Conservation (phyloP, 495 filamentous ascomycete genomes). For the Neurospora hispaniola region DNA sequence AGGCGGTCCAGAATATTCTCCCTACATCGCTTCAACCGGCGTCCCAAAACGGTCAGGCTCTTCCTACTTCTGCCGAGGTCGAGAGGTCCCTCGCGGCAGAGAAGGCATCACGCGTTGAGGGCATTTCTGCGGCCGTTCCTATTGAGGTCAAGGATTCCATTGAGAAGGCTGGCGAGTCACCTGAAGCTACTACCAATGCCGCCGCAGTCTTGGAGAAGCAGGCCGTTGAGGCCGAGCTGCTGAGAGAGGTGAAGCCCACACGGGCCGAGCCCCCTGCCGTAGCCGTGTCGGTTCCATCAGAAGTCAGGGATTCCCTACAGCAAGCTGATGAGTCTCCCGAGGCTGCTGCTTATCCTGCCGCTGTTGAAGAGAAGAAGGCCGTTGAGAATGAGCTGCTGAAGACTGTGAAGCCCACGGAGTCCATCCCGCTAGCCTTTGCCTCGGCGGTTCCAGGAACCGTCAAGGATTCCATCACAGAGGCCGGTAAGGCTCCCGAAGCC, state of each 20-base stretch:
- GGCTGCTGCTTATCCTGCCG: conserved; percentile 55
- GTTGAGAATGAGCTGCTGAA: conserved; percentile 58
- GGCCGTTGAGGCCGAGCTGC: conserved; percentile 58
- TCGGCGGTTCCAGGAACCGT: conserved; percentile 58
- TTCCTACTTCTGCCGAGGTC: not conserved
- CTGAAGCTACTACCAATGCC: conserved; percentile 61
- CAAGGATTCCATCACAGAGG: conserved; percentile 58
- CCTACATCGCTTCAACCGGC: conserved; percentile 14
- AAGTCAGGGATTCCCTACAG: conserved; percentile 62
- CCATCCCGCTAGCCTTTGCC: conserved; percentile 37
- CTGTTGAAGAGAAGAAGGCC: conserved; percentile 70
- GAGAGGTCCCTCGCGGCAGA: conserved; percentile 3
- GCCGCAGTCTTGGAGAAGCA: conserved; percentile 68
- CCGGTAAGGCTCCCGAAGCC: conserved; percentile 60
- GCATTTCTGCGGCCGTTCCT: conserved; percentile 49
- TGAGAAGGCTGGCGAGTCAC: conserved; percentile 46
- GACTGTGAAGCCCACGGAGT: conserved; percentile 32
- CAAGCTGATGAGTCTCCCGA: conserved; percentile 56
- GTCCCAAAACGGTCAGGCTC: not conserved
- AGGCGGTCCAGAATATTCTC: conserved; percentile 25
- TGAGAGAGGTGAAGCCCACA: conserved; percentile 29
- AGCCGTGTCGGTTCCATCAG: conserved; percentile 50
- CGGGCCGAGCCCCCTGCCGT: conserved; percentile 13
- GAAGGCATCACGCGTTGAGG: conserved; percentile 18
- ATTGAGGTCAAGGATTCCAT: conserved; percentile 65